A percentile compares a stretch with the other conserved stretches of the same genome.
These are phyloP conservation scores for Sporisorium sorghi DNA, from an alignment of 1,284 basidiomycete genomes.

Conservation along the genomic window DNA sequence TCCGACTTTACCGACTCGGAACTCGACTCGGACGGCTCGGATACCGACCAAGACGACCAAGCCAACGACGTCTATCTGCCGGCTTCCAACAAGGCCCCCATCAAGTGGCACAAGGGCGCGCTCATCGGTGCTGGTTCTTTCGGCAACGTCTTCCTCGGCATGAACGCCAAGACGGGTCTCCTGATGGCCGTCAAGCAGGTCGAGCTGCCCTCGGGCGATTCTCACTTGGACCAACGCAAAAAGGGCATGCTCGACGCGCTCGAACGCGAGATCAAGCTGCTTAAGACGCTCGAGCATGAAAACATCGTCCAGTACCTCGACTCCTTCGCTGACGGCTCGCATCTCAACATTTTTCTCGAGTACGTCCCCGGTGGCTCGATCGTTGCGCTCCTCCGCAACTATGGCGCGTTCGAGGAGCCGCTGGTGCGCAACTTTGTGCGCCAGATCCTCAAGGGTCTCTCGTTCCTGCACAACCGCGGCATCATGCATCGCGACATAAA, in stretches of 20 bases:
- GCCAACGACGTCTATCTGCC: constrained; percentile 19
- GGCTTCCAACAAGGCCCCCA: constrained; percentile 71
- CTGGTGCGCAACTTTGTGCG: constrained; percentile 93
- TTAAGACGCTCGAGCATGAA: constrained; percentile 93
- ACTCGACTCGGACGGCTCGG: constrained; percentile 30
- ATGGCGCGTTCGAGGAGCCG: constrained; percentile 95
- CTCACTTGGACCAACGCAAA: constrained; percentile 91
- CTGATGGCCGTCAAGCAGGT: constrained; percentile 99
- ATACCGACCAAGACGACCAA: constrained; percentile 35
- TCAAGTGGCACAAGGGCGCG: constrained; percentile 99
- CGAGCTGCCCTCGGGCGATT: constrained; percentile 86
- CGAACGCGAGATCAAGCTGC: constrained; percentile 93
- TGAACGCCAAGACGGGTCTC: constrained; percentile 92
- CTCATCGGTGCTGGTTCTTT: constrained; percentile 87
- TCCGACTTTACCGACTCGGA: constrained; percentile 50
- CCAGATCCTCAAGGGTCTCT: constrained; percentile 90
- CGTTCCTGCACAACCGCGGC: constrained; percentile 90
- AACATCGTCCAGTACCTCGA: constrained; percentile 96
- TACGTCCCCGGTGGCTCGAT: constrained; percentile 99
- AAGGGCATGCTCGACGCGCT: constrained; percentile 94
- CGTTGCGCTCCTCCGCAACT: constrained; percentile 88
- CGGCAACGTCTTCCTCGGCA: constrained; percentile 79
- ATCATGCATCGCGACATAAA: constrained; percentile 99
- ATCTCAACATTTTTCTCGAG: constrained; percentile 97
- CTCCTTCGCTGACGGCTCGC: constrained; percentile 69